Base-by-base conservation (phyloP, 371 early-diverging fungal genomes). In the Choanephora cucurbitarum region DNA sequence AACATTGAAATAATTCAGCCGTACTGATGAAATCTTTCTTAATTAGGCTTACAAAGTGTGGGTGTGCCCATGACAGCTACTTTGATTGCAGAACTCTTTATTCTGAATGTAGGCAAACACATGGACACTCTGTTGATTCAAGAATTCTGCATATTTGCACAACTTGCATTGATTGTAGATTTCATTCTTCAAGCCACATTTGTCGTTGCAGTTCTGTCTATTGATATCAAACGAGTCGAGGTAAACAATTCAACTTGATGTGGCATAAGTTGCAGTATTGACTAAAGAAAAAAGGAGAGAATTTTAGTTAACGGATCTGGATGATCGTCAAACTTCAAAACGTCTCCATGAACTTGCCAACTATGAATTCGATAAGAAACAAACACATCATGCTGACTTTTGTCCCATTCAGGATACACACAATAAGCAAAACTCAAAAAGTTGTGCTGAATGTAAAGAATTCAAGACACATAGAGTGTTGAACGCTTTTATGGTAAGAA, bases 151-250 rank as follows among this genome's bases (percentile, higher is more conserved):
- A 67, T 85, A 10, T 88, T 91, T 62, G 82, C 80, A 0, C 75
- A 81, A 15, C 70, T 87, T 15, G 81, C 87, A 19, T 62, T 91
- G 21, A 69, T 88, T 6, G 85, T 91, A 48, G 89, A 88, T 55
- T 89, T 82, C 56, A 64, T 87, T 15, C 60, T 89, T 52, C 85
- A 91, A 64, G 74, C 88, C 66, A 85, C 89, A 0, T 89, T 91
- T 64, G 85, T 88, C 45, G 73, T 83, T 49, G 80, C 87, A 4
- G 79, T 86, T 23, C 64, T 91, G 18, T 82, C 89, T 1, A 87
- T 91, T 60, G 89, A 91, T 75, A 87, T 89, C 49, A 79, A 84
- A n/a, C 77, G 89, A 42, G 63, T 91, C 18, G 89, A 89, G 72
- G 77, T 88, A 46, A 50, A 28, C 28, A 28, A 22, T 44, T 13